These are phyloP conservation scores for Knufia fluminis DNA, from an alignment of 2,329 filamentous ascomycete genomes.

Conservation along the genomic window DNA sequence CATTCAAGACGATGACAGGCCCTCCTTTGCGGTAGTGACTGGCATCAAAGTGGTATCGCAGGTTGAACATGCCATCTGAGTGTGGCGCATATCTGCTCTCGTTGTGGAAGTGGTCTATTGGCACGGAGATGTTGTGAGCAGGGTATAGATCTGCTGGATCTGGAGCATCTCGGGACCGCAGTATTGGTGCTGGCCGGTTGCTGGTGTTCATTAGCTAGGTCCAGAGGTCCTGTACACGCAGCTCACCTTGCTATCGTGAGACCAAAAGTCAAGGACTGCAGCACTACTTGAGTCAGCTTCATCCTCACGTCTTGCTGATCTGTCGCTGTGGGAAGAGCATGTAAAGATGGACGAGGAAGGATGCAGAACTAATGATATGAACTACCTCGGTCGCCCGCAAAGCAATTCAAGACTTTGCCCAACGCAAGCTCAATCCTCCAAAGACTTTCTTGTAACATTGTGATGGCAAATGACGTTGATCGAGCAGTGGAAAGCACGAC, in stretches of 20 bases:
- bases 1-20: conserved; percentile 67
- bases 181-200: conserved; percentile 7
- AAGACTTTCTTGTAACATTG: neutral
- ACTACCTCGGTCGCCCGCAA: conserved; percentile 6
- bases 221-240: too few species aligned
- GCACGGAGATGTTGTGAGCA: conserved; percentile 45
- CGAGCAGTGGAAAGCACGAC: neutral
- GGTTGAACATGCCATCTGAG: conserved; percentile 54
- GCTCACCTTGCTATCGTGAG: conserved; percentile 4
- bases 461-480: neutral
- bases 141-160: conserved; percentile 32
- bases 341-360: neutral
- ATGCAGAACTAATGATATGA: neutral
- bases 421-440: conserved; percentile 2
- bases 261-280: conserved; percentile 7
- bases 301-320: too few species aligned
- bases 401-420: conserved; percentile 1
- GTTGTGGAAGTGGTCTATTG: conserved; percentile 76
- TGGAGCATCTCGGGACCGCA: conserved; percentile 12
- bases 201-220: too few species aligned
- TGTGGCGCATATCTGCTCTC: conserved; percentile 70
- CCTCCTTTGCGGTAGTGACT: conserved; percentile 66
- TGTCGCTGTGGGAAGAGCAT: neutral
- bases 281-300: conserved; percentile 2
- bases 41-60: conserved; percentile 78